Conservation (phyloP, 768 basidiomycete species). For the Ramaria sp. region DNA sequence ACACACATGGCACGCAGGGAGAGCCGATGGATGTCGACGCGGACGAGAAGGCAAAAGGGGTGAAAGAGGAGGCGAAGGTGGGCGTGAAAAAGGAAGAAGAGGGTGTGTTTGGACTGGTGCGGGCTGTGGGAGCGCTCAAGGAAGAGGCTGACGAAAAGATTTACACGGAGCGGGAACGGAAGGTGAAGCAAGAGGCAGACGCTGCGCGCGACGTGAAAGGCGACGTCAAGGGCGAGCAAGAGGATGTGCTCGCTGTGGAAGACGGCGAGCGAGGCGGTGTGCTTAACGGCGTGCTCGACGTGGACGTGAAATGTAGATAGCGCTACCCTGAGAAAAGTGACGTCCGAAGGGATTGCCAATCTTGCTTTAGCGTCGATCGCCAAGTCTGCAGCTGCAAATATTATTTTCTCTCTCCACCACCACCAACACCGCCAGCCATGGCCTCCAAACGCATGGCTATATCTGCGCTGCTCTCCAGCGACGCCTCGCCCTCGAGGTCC, state of each 20-base stretch:
- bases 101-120: not conserved
- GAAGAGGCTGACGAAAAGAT: not conserved
- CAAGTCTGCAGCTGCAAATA: not conserved
- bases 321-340: not conserved
- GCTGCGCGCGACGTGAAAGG: too few species aligned
- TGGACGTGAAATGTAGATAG: too few species aligned
- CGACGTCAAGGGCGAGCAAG: too few species aligned
- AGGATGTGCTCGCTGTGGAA: too few species aligned
- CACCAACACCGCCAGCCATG: not conserved
- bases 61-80: not conserved
- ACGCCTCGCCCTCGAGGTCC: not conserved
- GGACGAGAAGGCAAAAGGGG: not conserved
- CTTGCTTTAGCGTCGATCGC: not conserved
- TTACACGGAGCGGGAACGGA: not conserved
- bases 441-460: conserved; percentile 6
- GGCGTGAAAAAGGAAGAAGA: not conserved
- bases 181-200: not conserved
- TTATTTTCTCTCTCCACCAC: not conserved
- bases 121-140: not conserved
- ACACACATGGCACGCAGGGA: not conserved
- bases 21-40: not conserved
- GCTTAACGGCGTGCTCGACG: too few species aligned
- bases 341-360: not conserved
- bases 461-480: conserved; percentile 1
- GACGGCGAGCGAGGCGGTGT: too few species aligned